Base-by-base conservation (phyloP, 2,329 filamentous ascomycete species). In the Plenodomus lindquistii region DNA sequence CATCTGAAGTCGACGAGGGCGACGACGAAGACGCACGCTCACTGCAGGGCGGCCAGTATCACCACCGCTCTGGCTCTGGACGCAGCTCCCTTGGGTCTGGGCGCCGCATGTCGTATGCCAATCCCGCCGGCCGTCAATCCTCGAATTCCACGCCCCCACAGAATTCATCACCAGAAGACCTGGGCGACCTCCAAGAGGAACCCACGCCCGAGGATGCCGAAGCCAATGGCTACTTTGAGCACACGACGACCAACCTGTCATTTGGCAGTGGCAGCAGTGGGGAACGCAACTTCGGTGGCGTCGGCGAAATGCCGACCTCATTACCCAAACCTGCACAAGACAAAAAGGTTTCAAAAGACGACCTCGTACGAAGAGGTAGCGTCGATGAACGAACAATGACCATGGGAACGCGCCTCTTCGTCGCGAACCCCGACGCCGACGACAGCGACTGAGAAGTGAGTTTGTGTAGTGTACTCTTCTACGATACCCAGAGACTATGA, bases 1-100 rank as follows among this genome's bases (percentile, higher is more conserved):
- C 94, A n/a, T 95, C 89, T 42, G 94, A 99, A 72, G 89, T 97
- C 13, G 91, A 96, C 63, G 91, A 89, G 58, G 91, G 87, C 57
- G 90, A 92, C 62, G 90, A 86, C 67, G 89, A 91, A 43, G 87
- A 90, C 37, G 88, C 60, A 72, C 76, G 59, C 37, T 79, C 77
- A 50, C 48, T 58, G 38, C 58, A 53, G 31, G 59, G 50, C 42
- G 66, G 63, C 4, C 61, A 63, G 35, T 80, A 73, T 79, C 88
- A 92, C 73, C 84, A 84, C 54, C 79, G 88, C 55, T 88, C 84
- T 18, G 86, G 87, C 38, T 91, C 87, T 62, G 88, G 88, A 17
- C 81, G 88, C 55, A 91, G 86, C 70, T 91, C 81, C 37, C 67
- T 83, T 15, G 77, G 77, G 40, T 77, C 69, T 17, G 72, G 68